Conservation (phyloP, 805 yeast species). For the Cyberlindnera suaveolens region DNA sequence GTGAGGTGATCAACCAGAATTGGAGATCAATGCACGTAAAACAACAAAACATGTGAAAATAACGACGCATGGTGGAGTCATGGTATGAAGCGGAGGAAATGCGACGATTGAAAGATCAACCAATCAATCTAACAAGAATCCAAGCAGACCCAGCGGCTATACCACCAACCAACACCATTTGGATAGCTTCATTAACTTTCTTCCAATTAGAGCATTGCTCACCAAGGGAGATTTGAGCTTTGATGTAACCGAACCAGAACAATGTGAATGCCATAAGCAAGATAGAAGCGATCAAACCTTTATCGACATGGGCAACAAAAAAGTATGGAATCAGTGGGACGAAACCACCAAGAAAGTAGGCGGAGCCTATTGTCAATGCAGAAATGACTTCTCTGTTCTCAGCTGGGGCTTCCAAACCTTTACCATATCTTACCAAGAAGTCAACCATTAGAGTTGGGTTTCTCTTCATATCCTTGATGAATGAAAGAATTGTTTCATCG, state of each 20-base stretch:
- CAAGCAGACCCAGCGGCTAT: constrained; percentile 97
- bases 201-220: constrained; percentile 56
- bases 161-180: constrained; percentile 96
- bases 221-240: constrained; percentile 82
- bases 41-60: neutral
- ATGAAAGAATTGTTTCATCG: constrained; percentile 65
- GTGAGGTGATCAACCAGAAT: neutral
- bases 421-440: constrained; percentile 81
- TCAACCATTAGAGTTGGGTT: constrained; percentile 76
- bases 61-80: neutral
- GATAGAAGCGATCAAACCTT: constrained; percentile 71
- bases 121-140: constrained; percentile 79
- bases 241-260: constrained; percentile 79
- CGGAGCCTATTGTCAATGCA: constrained; percentile 83
- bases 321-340: constrained; percentile 89
- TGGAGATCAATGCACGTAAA: neutral
- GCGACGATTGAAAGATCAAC: constrained; percentile 22
- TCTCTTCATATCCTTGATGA: constrained; percentile 72
- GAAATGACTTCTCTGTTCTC: constrained; percentile 84
- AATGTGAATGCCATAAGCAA: constrained; percentile 80
- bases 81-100: neutral
- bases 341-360: constrained; percentile 89
- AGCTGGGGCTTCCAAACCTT: constrained; percentile 93
- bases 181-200: constrained; percentile 72
- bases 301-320: constrained; percentile 66